phyloP scores from a whole-genome alignment of 2,329 filamentous ascomycete species.

The Microcyclospora pomicola region DNA sequence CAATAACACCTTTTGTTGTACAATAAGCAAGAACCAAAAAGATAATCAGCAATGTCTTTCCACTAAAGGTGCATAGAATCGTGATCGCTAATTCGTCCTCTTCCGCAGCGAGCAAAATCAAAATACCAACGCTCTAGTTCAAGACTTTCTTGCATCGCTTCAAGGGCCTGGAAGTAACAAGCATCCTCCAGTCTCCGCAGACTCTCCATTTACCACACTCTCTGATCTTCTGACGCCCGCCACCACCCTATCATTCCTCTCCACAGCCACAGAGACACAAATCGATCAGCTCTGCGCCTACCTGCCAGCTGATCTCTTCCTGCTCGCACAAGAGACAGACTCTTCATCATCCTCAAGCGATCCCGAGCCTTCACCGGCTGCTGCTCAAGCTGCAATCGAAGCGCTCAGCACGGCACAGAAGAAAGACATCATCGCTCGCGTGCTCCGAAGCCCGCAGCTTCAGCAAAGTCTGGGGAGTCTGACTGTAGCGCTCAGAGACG shows the following conservation, averaged over 20 bases:
- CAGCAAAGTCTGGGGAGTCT: conserved; percentile 72
- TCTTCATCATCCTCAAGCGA: conserved; percentile 48
- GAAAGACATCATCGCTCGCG: conserved; percentile 63
- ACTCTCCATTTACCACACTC: conserved; percentile 63
- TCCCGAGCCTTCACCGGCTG: conserved; percentile 44
- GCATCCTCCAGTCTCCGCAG: too few species aligned
- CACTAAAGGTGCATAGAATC: too few species aligned
- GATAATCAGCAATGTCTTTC: too few species aligned
- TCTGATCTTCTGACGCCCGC: conserved; percentile 70
- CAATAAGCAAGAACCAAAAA: too few species aligned
- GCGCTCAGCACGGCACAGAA: conserved; percentile 65
- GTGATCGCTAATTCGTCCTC: too few species aligned
- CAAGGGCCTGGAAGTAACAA: too few species aligned
- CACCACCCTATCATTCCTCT: conserved; percentile 64
- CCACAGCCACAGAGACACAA: conserved; percentile 48
- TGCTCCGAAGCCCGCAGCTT: conserved; percentile 82
- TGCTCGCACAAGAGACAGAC: conserved; percentile 55
- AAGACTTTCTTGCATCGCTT: conserved; percentile 54
- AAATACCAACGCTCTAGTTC: conserved; percentile 57
- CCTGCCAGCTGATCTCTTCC: conserved; percentile 64
- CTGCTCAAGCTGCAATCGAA: conserved; percentile 58
- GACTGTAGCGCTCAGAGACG: conserved; percentile 77
- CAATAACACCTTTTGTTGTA: too few species aligned
- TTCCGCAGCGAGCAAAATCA: too few species aligned
- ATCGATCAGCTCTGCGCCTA: conserved; percentile 64